phyloP scores from a whole-genome alignment of 768 basidiomycete genomes.

The Boletus rubescentipes region DNA sequence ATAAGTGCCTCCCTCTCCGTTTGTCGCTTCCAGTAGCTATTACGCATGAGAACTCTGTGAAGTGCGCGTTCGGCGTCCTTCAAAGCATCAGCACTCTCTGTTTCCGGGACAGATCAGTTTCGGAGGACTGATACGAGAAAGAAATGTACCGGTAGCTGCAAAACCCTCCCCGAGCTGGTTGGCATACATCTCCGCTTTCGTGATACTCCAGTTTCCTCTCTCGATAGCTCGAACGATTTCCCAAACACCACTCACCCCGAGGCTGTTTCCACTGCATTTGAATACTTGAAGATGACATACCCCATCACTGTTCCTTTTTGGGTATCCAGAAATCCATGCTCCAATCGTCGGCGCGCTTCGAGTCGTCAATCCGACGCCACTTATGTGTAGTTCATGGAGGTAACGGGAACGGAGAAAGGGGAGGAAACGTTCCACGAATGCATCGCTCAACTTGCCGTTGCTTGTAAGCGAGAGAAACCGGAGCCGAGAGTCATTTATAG shows the following conservation, averaged over 20 bases:
- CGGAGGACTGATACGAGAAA: slow-evolving; percentile 10
- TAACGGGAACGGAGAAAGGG: slow-evolving; percentile 45
- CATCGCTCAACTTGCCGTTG: slow-evolving; percentile 48
- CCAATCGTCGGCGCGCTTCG: slow-evolving; percentile 44
- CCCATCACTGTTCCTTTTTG: slow-evolving; percentile 9
- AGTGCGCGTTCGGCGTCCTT: slow-evolving; percentile 37
- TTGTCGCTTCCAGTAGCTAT: slow-evolving; percentile 44
- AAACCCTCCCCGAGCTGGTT: slow-evolving; percentile 36
- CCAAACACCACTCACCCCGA: slow-evolving; percentile 47
- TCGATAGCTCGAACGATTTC: slow-evolving; percentile 49
- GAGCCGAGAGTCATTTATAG: slow-evolving; percentile 55
- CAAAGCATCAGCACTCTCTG: slow-evolving; percentile 26
- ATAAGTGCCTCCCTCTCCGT: slow-evolving; percentile 48
- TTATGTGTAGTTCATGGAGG: slow-evolving; percentile 55
- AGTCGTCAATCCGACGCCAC: slow-evolving; percentile 45
- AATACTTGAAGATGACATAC: slow-evolving; percentile 47
- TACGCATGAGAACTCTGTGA: slow-evolving; percentile 43
- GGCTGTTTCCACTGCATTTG: slow-evolving; percentile 56
- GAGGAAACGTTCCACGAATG: slow-evolving; percentile 50
- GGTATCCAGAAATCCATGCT: slow-evolving; percentile 48
- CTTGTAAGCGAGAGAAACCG: slow-evolving; percentile 49
- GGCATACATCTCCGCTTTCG: slow-evolving; percentile 47
- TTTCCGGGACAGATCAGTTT: slow-evolving; percentile 21
- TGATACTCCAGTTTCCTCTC: slow-evolving; percentile 49
- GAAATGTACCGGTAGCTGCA: slow-evolving; percentile 8